These are phyloP conservation scores for Diplodia seriata DNA, from an alignment of 2,329 filamentous ascomycete genomes.

Conservation along the genomic window DNA sequence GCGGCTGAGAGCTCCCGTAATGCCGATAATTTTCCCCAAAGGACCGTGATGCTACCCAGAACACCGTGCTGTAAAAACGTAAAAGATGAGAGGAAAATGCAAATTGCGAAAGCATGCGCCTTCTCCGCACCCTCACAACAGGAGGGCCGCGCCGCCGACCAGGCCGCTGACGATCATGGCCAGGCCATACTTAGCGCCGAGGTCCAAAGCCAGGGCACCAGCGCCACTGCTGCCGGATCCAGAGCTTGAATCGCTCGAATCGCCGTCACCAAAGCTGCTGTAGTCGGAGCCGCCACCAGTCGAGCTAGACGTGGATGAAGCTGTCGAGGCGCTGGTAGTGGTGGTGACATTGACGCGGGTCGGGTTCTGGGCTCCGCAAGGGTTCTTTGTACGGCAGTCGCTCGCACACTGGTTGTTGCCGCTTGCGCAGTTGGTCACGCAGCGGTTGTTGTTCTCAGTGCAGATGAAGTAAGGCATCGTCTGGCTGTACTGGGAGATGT, in stretches of 20 bases:
- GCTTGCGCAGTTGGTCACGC: constrained; percentile 63
- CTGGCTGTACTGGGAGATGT: constrained; percentile 77
- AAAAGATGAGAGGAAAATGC: background rate
- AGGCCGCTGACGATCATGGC: constrained; percentile 61
- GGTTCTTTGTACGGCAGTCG: constrained; percentile 69
- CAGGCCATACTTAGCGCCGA: constrained; percentile 64
- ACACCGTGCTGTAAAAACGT: constrained; percentile 19
- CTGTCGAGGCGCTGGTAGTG: constrained; percentile 54
- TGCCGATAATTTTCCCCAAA: constrained; percentile 20
- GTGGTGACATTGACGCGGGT: constrained; percentile 64
- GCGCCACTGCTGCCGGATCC: constrained; percentile 42
- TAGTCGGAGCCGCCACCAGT: constrained; percentile 19
- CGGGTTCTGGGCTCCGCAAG: constrained; percentile 74
- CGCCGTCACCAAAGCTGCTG: constrained; percentile 38
- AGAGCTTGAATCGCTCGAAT: constrained; percentile 40
- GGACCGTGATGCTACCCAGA: constrained; percentile 21
- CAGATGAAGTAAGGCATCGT: constrained; percentile 82
- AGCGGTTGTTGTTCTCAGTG: constrained; percentile 73
- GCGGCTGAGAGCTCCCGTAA: background rate
- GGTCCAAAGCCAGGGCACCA: constrained; percentile 55
- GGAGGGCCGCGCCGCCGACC: constrained; percentile 62
- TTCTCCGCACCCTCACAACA: constrained; percentile 41
- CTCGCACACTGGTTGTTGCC: constrained; percentile 65
- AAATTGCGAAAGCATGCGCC: background rate
- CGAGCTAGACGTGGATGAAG: constrained; percentile 45